Evolutionary conservation across 1,139 yeast genomes (phyloP).

Genomic region (Saccharomyces hybrid): DNA sequence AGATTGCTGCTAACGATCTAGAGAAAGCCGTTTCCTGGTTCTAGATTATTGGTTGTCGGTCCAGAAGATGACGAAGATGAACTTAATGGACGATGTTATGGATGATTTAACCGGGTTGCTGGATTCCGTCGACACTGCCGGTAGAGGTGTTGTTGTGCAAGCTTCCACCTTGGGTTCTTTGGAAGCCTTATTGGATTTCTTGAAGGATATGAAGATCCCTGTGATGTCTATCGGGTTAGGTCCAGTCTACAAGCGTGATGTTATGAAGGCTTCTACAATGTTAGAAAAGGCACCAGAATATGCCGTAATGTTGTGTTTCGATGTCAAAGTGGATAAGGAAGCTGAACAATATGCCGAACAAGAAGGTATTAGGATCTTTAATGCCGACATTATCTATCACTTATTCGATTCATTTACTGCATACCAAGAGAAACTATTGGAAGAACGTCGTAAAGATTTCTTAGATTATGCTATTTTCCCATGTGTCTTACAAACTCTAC

Average conservation of each 20-base stretch:
- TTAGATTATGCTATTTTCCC: constrained; percentile 90
- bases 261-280: constrained; percentile 95
- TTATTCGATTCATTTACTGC: constrained; percentile 91
- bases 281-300: constrained; percentile 90
- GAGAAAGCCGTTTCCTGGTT: constrained; percentile 99
- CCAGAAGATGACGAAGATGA: constrained; percentile 98
- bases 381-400: constrained; percentile 93
- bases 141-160: constrained; percentile 96
- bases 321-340: constrained; percentile 92
- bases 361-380: constrained; percentile 83
- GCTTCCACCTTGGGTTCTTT: constrained; percentile 96
- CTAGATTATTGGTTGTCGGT: constrained; percentile 88
- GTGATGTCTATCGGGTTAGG: constrained; percentile 98
- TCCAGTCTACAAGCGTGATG: constrained; percentile 95
- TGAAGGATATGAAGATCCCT: constrained; percentile 97
- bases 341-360: constrained; percentile 97
- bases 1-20: constrained; percentile 93
- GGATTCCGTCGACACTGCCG: constrained; percentile 89
- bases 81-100: constrained; percentile 95
- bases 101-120: constrained; percentile 91
- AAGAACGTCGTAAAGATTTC: constrained; percentile 83
- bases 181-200: constrained; percentile 93
- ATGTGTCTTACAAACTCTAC: constrained; percentile 86
- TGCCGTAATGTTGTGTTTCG: constrained; percentile 97
- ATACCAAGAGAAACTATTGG: constrained; percentile 80